Evolutionary conservation across 352 stramenopile species (phyloP), one percentile per base, ranked within the genome.

Genomic region (Pythium monospermum): DNA sequence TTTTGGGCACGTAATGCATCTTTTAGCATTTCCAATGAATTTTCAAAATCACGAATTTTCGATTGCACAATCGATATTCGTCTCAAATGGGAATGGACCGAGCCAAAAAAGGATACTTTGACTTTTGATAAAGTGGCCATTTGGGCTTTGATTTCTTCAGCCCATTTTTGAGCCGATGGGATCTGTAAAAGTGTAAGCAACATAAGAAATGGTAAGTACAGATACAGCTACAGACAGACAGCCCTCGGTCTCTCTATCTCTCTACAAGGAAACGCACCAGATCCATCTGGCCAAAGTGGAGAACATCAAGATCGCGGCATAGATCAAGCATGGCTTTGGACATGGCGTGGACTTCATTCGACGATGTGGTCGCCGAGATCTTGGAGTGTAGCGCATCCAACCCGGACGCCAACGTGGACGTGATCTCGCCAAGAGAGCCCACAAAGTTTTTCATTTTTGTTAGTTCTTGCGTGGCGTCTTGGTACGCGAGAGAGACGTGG

Each of bases 11-110:
- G 45, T 45, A 91, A 45, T 15, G 82, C 84, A 38, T 92, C 84
- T 30, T 76, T 82, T 40, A 94, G 84, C 48, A 93, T 83, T 6
- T 70, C 66, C 32, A 94, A 33, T n/a, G 78, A 90, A 48, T 86
- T 87, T 44, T 93, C 84, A 69, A 94, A 94, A 61, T 93, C 84
- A n/a, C 83, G 77, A 46, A 94, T 94, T 49, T 87, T 85, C 5
- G 82, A 92, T 61, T 94, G 84, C n/a, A 66, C 71, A 0, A 75
- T 60, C 1, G 84, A 92, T 32, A 94, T 86, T 57, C 82, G 72
- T 11, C 77, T 74, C 49, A 94, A 30, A 37, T 71, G 78, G 13
- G 57, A 61, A 49, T 86, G 74, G 16, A 94, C 80, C 8, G 67
- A 59, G 25, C 56, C 56, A 55, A 78, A 85, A n/a, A 79, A 72